Evolutionary conservation across 2,329 filamentous ascomycete genomes (phyloP), one percentile per base, ranked within the genome.

Genomic region (Tolypocladium amazonense): DNA sequence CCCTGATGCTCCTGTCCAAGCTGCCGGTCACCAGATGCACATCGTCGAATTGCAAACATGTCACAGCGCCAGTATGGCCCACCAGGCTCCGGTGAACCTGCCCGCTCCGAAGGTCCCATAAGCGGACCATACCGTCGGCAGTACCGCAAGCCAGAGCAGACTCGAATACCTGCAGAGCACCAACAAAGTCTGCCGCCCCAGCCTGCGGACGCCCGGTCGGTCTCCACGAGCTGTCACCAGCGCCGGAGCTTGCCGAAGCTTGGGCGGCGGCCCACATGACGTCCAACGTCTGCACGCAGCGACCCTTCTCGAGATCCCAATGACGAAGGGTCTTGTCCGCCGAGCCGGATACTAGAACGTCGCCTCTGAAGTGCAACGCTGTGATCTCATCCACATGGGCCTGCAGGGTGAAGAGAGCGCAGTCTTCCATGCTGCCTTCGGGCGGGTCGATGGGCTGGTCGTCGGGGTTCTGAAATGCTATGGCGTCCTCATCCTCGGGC

Each of bases 201-300:
- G 85, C 77, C 54, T 70, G 65, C 20, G 86, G 72, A 56, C 89
- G 86, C 20, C 81, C 83, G 2, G 87, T 85, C 57, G 89, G 87
- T 62, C 90, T 83, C 92, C 92, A 97, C 62, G 77, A 75, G 56
- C 77, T 78, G 58, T 86, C 84, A 55, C 80, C 81, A 2, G 83
- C 80, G 57, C 81, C 81, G 59, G 90, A 81, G 6, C 84, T 87
- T 45, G 87, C 85, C 12, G 87, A 89, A 15, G 91, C 90, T 76
- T 97, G 92, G 2, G 94, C 92, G 5, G 94, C 92, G 12, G 94
- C 94, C 94, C 94, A 99, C 72, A 99, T 89, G 8, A 99, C 93
- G 74, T 99, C 94, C 56, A 99, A 79, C 3, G 94, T 99, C 75
- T 99, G 94, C 58, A 99, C 90, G 73, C 94, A 97, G 56, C 94